phyloP scores from a whole-genome alignment of 177 flowering plant species.

The Vitis hybrid region DNA sequence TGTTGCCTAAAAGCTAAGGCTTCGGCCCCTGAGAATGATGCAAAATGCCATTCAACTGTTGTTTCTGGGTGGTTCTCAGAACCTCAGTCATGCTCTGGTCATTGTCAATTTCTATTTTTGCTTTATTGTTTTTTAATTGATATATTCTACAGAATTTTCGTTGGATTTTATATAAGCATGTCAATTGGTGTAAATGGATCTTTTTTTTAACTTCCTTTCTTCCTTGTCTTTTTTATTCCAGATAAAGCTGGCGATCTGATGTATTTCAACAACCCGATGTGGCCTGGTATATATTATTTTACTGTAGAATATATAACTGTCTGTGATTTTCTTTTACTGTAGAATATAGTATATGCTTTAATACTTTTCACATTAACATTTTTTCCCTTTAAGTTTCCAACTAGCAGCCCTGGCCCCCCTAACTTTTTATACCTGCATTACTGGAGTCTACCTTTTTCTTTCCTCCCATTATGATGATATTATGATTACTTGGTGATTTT shows the following conservation, averaged over 20 bases:
- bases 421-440: no score
- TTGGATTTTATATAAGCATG: neutral
- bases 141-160: neutral
- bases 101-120: slow-evolving; percentile 15
- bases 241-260: slow-evolving; percentile 35
- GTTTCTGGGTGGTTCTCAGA: slow-evolving; percentile 99
- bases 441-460: no score
- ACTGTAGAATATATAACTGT: neutral
- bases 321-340: neutral
- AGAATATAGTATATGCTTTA: neutral
- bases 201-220: slow-evolving; percentile 1
- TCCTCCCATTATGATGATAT: no score
- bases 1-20: slow-evolving; percentile 93
- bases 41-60: slow-evolving; percentile 84
- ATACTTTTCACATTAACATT: no score
- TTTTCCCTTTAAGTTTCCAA: no score
- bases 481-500: no score
- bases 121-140: neutral
- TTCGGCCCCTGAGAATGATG: slow-evolving; percentile 66
- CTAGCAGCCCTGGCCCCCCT: no score
- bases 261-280: slow-evolving; percentile 96
- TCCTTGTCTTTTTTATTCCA: slow-evolving; percentile 18
- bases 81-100: slow-evolving; percentile 56
- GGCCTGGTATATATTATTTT: slow-evolving; percentile 72
- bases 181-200: neutral